Percentiles rank a stretch among this genome's conserved stretches.
phyloP scores from a whole-genome alignment of 768 basidiomycete genomes.

The Sutorius australiensis region DNA sequence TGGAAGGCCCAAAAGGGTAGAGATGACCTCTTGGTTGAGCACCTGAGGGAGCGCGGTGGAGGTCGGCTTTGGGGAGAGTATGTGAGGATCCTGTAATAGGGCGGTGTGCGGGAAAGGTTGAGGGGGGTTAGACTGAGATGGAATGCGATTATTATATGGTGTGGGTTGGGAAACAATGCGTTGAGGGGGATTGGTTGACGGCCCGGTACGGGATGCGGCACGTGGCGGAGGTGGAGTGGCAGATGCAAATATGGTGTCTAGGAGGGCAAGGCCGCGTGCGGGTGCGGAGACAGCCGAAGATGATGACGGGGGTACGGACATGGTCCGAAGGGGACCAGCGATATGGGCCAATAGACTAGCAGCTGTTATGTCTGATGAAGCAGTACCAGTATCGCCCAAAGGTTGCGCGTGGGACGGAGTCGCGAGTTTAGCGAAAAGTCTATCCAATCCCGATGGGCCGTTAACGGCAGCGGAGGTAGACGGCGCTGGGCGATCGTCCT shows the following conservation, averaged over 20 bases:
- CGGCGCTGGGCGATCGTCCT: constrained; percentile 12
- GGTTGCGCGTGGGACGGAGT: constrained; percentile 16
- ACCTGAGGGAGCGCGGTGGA: constrained; percentile 56
- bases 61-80: constrained; percentile 57
- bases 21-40: constrained; percentile 68
- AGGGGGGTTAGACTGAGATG: constrained; percentile 4
- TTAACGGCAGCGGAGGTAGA: constrained; percentile 14
- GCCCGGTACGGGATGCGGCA: constrained; percentile 15
- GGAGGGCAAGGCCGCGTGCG: constrained; percentile 53
- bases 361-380: constrained; percentile 32
- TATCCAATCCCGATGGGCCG: constrained; percentile 39
- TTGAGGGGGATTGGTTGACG: constrained; percentile 17
- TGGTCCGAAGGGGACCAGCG: constrained; percentile 39
- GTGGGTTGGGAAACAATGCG: constrained; percentile 11
- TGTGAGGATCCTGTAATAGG: constrained; percentile 33
- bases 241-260: constrained; percentile 74
- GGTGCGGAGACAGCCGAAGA: constrained; percentile 28
- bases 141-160: constrained; percentile 4
- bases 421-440: constrained; percentile 40
- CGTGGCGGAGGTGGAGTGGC: constrained; percentile 36
- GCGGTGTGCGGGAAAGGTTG: constrained; percentile 16
- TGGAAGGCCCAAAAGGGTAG: constrained; percentile 55
- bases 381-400: constrained; percentile 18
- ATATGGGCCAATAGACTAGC: constrained; percentile 46
- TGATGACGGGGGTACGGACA: constrained; percentile 26